Evolutionary conservation across 257 asterid species (phyloP), one percentile per base, ranked within the genome.

Genomic region (Haberlea rhodopensis): DNA sequence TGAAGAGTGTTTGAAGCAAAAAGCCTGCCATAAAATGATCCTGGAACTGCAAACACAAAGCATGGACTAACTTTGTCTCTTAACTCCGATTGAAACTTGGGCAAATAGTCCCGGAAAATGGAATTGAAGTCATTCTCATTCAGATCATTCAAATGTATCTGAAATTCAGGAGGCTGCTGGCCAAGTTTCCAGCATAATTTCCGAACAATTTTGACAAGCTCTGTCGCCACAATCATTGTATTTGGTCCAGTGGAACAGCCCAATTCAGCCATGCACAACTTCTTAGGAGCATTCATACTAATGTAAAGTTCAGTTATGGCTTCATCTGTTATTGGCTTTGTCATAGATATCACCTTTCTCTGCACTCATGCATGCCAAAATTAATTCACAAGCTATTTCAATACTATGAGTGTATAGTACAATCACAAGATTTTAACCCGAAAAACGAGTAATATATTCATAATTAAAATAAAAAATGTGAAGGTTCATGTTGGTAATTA

Each of bases 241-340:
- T 78, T 89, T 0, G 96, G 89, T 3, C 95, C 95, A 20, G 81
- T 69, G 2, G 95, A 82, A 32, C 95, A 86, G 1, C 94, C 96
- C 78, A 86, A 53, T n/a, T 86, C 95, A 0, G 89, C 94, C 31
- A 89, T 73, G 64, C 79, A 61, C 0, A 82, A 53, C 5, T 29
- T 60, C 8, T 71, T 77, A 0, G 9, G 73, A 65, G 5, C 10
- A 37, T 37, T 21, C 8, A 46, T 60, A 55, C 22, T 82, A 56
- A 13, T 18, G 68, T 70, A 79, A 2, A 82, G 27, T 6, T 75
- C 65, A 20, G 63, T 73, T 19, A 82, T 75, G 25, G 89, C 87
- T 49, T 76, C 79, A 40, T 75, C 81, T 13, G 19, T 55, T 56
- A 85, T 69, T 25, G 72, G 63, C 69, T 62, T 74, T 13, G 82